Conservation (phyloP, 768 basidiomycete species). For the Pleurotus eryngii region DNA sequence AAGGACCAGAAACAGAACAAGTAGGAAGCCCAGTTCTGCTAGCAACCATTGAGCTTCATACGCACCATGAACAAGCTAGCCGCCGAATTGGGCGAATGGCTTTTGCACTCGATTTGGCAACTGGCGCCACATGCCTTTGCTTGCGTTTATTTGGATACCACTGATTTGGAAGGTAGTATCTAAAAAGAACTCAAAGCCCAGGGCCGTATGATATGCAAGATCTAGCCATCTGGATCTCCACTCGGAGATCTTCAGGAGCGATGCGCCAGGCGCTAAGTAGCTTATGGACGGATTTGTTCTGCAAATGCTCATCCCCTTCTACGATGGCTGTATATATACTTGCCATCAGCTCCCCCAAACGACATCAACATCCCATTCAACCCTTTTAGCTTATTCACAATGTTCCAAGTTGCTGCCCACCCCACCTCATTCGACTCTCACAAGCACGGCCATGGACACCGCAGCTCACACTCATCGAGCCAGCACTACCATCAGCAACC, state of each 20-base stretch:
- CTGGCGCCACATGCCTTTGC: neutral
- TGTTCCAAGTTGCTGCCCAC: constrained; percentile 50
- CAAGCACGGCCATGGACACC: constrained; percentile 23
- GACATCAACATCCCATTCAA: constrained; percentile 3
- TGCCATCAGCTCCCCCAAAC: constrained; percentile 1
- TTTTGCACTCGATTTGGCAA: constrained; percentile 3
- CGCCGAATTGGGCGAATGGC: constrained; percentile 1
- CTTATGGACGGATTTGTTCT: constrained; percentile 7
- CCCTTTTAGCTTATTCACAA: constrained; percentile 15
- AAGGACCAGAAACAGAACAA: constrained; percentile 6
- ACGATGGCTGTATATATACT: constrained; percentile 2
- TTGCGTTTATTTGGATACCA: neutral
- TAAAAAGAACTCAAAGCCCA: constrained; percentile 7
- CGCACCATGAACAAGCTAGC: constrained; percentile 7
- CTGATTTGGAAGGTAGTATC: constrained; percentile 5
- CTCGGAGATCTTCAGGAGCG: constrained; percentile 3
- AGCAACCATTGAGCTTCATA: constrained; percentile 3
- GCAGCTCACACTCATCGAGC: constrained; percentile 22
- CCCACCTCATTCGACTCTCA: constrained; percentile 37
- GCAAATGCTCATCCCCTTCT: constrained; percentile 8
- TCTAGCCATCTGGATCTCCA: neutral
- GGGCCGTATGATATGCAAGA: constrained; percentile 7
- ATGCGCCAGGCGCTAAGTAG: neutral
- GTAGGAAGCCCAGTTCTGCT: constrained; percentile 7
- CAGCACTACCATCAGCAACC: constrained; percentile 16